Evolutionary conservation across 306 rosid genomes (phyloP), one percentile per base, ranked within the genome.

Genomic region (Oemleria cerasiformis): DNA sequence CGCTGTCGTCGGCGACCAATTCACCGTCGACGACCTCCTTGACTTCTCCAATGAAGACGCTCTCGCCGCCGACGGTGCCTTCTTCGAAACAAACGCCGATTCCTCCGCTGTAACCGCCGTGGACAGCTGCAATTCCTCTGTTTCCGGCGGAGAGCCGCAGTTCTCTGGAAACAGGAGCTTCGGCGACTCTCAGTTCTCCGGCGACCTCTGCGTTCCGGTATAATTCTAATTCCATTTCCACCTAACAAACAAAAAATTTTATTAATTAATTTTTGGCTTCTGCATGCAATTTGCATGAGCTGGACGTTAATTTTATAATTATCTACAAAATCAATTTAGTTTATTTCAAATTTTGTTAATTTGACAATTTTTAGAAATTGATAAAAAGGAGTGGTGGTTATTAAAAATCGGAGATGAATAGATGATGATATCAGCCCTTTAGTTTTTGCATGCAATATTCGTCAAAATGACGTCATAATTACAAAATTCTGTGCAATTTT

Each of bases 191-290:
- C 97, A 87, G 30, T 83, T 87, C 82, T 67, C 90, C 72, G 95
- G 92, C 2, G 96, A 91, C 67, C 90, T 94, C 58, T 86, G 87
- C 38, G 89, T 90, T 82, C 95, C 98, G 97, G 98, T 90, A 80
- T 67, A 2, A 17, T 19, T 64, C 19, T 17, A 10, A 42, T 65
- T 73, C 69, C 17, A 41, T 34, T 66, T 51, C 17, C 49, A 9
- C 55, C 65, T 49, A 51, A 59, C 13, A 12, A 9, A 25, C 56
- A 20, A 5, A 8, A 44, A 55, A 57, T 57, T 48, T 30, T 9
- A 15, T 62, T 56, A 13, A 59, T 62, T 12, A 23, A n/a, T 17
- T 23, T 16, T 11, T 42, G 44, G 49, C 38, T 43, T 16, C n/a
- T 70, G 55, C 65, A 70, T 70, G 74, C 54, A 70, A 56, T 41